phyloP scores from a whole-genome alignment of 129 eudicot species.

The Lactuca saligna region DNA sequence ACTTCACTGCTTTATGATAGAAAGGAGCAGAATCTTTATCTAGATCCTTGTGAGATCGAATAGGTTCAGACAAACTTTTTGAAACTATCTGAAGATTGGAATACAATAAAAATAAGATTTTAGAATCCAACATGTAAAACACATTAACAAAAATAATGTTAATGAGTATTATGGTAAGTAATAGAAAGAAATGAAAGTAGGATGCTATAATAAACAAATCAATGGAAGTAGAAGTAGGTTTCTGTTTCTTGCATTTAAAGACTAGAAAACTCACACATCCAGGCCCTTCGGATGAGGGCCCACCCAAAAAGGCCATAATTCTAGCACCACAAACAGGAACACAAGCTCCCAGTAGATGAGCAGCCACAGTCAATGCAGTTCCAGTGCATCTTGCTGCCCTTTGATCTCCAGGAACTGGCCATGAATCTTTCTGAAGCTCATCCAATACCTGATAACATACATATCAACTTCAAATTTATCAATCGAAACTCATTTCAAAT shows the following conservation, averaged over 20 bases:
- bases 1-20: constrained; percentile 88
- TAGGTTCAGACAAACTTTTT: constrained; percentile 80
- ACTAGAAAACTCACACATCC: constrained; percentile 74
- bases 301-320: constrained; percentile 89
- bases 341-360: constrained; percentile 83
- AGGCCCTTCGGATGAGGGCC: constrained; percentile 98
- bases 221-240: no score
- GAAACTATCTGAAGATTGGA: constrained; percentile 67
- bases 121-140: not conserved
- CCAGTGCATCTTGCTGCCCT: constrained; percentile 90
- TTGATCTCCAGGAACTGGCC: constrained; percentile 91
- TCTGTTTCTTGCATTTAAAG: not conserved
- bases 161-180: not conserved
- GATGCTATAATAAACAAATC: no score
- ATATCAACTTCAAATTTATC: constrained; percentile 3
- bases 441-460: constrained; percentile 60
- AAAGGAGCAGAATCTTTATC: constrained; percentile 93
- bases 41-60: constrained; percentile 95
- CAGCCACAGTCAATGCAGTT: constrained; percentile 75
- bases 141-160: not conserved
- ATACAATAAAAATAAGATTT: not conserved
- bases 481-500: not conserved
- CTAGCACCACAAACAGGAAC: constrained; percentile 95
- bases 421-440: constrained; percentile 97
- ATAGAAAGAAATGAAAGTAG: no score